Evolutionary conservation across 75 land plant genomes (phyloP).

Genomic region (Pinus taeda): DNA sequence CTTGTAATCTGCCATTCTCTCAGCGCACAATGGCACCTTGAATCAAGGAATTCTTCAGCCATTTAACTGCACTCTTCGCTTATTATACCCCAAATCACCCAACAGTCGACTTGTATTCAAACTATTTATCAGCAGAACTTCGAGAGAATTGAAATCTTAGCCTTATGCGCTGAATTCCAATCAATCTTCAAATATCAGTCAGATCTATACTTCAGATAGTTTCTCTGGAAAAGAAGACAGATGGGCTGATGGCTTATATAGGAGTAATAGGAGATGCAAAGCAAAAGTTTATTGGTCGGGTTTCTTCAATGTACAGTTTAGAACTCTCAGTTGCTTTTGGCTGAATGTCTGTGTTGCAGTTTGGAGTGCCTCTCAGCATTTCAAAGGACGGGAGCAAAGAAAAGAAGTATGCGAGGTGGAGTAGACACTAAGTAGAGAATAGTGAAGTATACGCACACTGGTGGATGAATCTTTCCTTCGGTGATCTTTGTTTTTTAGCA

Average conservation of each 20-base stretch:
- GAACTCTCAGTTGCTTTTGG: not conserved
- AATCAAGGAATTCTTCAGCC: not conserved
- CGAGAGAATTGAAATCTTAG: not conserved
- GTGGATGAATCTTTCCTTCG: no score
- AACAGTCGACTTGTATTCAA: slow-evolving; percentile 14
- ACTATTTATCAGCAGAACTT: not conserved
- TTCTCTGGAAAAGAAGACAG: not conserved
- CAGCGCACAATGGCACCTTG: not conserved
- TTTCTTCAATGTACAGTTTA: not conserved
- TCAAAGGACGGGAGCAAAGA: not conserved
- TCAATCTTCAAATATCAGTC: not conserved
- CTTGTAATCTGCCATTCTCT: not conserved
- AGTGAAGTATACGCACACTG: no score
- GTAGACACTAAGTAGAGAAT: not conserved
- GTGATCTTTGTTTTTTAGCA: no score
- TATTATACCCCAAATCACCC: not conserved
- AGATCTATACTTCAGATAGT: no score
- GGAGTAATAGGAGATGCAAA: not conserved
- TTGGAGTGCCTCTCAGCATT: not conserved
- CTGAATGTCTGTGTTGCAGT: not conserved
- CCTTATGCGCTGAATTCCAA: not conserved
- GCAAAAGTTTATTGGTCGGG: not conserved
- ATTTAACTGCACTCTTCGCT: not conserved
- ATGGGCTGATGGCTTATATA: not conserved
- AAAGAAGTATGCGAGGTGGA: not conserved